Evolutionary conservation across 257 asterid genomes (phyloP).

Genomic region (Solanum clarkiae): DNA sequence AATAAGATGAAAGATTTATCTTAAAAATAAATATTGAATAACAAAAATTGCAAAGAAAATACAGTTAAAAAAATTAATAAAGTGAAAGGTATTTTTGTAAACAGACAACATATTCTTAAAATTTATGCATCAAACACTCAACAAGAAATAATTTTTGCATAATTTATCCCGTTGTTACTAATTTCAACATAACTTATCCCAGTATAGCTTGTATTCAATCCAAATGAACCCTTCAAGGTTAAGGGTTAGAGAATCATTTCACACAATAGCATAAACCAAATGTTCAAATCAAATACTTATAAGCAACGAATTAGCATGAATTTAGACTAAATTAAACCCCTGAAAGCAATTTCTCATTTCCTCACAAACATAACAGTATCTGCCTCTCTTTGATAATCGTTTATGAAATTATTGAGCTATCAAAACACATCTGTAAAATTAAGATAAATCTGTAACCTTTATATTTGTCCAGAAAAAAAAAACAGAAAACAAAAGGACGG

Average conservation of each 20-base stretch:
- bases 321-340: background rate
- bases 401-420: background rate
- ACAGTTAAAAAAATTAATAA: too few species aligned
- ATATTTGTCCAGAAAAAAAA: background rate
- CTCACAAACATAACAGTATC: background rate
- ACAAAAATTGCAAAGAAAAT: too few species aligned
- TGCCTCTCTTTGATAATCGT: background rate
- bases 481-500: background rate
- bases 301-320: background rate
- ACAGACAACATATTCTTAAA: too few species aligned
- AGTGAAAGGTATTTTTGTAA: too few species aligned
- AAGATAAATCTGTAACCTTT: background rate
- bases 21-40: too few species aligned
- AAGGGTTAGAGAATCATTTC: background rate
- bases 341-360: background rate
- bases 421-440: background rate
- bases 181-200: too few species aligned
- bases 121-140: too few species aligned
- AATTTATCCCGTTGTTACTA: too few species aligned
- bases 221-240: background rate
- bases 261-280: background rate
- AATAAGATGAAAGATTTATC: too few species aligned
- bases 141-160: too few species aligned
- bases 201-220: too few species aligned
- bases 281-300: background rate